phyloP scores from a whole-genome alignment of 306 rosid species.

The Glycine tomentella region DNA sequence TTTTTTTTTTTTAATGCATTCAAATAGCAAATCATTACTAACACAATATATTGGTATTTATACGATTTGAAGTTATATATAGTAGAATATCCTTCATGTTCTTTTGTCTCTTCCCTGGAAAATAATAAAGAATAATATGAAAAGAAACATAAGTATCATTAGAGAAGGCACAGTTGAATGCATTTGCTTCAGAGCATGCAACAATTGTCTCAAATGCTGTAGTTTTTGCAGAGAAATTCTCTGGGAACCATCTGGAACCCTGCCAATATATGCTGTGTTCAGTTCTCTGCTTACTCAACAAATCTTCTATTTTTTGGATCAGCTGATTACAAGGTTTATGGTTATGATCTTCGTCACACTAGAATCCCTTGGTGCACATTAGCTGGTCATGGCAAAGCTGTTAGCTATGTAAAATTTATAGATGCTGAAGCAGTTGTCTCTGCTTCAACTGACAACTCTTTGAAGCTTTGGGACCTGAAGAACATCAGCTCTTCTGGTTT shows the following conservation, averaged over 20 bases:
- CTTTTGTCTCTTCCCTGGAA: background rate
- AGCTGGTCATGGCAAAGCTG: conserved; percentile 85
- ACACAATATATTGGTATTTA: conserved; percentile 13
- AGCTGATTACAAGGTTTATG: conserved; percentile 85
- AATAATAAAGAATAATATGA: background rate
- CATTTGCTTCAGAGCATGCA: conserved; percentile 6
- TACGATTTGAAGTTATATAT: conserved; percentile 10
- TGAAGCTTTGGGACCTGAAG: conserved; percentile 81
- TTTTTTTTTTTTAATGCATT: conserved; percentile 46
- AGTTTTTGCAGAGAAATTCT: conserved; percentile 72
- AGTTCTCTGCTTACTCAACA: conserved; percentile 85
- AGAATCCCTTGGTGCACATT: conserved; percentile 87
- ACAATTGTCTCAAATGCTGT: conserved; percentile 32
- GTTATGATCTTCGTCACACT: conserved; percentile 89
- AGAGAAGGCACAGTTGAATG: background rate
- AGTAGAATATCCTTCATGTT: background rate
- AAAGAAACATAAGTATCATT: conserved; percentile 21
- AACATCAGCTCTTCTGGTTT: conserved; percentile 58
- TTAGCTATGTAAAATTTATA: conserved; percentile 88
- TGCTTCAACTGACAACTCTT: conserved; percentile 79
- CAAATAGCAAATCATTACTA: background rate
- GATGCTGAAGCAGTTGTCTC: conserved; percentile 78
- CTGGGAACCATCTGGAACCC: conserved; percentile 76
- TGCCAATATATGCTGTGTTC: conserved; percentile 97
- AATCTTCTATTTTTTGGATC: conserved; percentile 84